phyloP scores from a whole-genome alignment of 805 yeast species.

The Allodekkera sacchari region DNA sequence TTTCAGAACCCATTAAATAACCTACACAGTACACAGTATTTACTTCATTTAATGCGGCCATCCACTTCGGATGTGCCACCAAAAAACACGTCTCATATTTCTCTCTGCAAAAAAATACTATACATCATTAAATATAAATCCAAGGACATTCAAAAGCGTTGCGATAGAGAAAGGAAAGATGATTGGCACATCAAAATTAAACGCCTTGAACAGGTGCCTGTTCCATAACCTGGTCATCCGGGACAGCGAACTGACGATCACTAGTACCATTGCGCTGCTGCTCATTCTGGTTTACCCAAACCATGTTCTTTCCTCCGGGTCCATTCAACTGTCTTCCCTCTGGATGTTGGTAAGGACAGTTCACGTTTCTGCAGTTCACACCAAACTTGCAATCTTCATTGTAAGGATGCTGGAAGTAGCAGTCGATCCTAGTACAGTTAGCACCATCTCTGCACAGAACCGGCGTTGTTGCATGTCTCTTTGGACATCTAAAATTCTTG shows the following conservation, averaged over 20 bases:
- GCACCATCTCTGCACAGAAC: constrained; percentile 78
- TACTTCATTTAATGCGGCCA: too few relatives aligned
- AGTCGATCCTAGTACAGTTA: constrained; percentile 69
- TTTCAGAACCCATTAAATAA: too few relatives aligned
- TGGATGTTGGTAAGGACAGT: constrained; percentile 75
- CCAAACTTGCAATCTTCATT: constrained; percentile 77
- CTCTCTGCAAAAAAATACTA: constrained; percentile 2
- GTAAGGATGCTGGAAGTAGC: constrained; percentile 77
- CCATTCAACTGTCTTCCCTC: constrained; percentile 48
- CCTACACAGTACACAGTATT: too few relatives aligned
- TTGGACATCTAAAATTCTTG: constrained; percentile 70
- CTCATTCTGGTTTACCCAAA: constrained; percentile 23
- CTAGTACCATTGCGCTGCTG: constrained; percentile 6
- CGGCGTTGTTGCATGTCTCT: constrained; percentile 72
- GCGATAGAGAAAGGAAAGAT: not conserved
- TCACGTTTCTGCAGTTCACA: constrained; percentile 58
- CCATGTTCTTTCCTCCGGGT: constrained; percentile 20
- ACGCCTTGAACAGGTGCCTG: constrained; percentile 47
- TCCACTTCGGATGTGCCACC: too few relatives aligned
- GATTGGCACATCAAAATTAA: constrained; percentile 4
- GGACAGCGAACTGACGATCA: constrained; percentile 63
- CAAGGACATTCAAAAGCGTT: constrained; percentile 2
- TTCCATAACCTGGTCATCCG: constrained; percentile 66
- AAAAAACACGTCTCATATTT: not conserved
- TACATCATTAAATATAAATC: not conserved